These are phyloP conservation scores for Hypholoma sublateritium DNA, from an alignment of 768 basidiomycete genomes.

Conservation along the genomic window DNA sequence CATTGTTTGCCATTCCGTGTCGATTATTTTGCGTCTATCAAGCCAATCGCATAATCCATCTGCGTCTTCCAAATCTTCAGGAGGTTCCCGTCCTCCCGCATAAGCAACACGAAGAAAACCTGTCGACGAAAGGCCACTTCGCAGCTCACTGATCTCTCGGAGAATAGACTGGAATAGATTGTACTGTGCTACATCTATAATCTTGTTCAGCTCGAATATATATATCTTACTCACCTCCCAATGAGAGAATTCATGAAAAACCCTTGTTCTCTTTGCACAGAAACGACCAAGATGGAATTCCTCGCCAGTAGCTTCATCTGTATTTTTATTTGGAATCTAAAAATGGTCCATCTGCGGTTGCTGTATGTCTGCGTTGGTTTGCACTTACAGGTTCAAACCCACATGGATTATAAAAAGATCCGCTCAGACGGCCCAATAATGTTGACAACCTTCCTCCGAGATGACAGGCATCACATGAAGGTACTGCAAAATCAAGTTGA, in stretches of 20 bases:
- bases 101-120: constrained; percentile 63
- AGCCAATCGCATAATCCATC: constrained; percentile 84
- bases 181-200: constrained; percentile 43
- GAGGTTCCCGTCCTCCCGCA: constrained; percentile 54
- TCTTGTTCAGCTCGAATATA: not conserved
- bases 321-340: not conserved
- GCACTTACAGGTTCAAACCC: constrained; percentile 47
- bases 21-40: constrained; percentile 65
- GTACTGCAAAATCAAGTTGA: constrained; percentile 52
- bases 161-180: constrained; percentile 59
- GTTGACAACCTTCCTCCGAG: constrained; percentile 71
- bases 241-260: constrained; percentile 74
- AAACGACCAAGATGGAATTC: constrained; percentile 76
- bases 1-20: constrained; percentile 67
- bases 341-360: not conserved
- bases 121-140: constrained; percentile 29
- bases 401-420: constrained; percentile 65
- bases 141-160: constrained; percentile 58
- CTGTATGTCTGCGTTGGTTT: not conserved
- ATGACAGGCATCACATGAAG: constrained; percentile 82
- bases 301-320: constrained; percentile 19
- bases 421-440: constrained; percentile 58
- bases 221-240: constrained; percentile 65
- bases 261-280: constrained; percentile 65
- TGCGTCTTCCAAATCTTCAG: constrained; percentile 67